phyloP scores from a whole-genome alignment of 192 early-diverging fungal species.

The Spizellomyces sp. region DNA sequence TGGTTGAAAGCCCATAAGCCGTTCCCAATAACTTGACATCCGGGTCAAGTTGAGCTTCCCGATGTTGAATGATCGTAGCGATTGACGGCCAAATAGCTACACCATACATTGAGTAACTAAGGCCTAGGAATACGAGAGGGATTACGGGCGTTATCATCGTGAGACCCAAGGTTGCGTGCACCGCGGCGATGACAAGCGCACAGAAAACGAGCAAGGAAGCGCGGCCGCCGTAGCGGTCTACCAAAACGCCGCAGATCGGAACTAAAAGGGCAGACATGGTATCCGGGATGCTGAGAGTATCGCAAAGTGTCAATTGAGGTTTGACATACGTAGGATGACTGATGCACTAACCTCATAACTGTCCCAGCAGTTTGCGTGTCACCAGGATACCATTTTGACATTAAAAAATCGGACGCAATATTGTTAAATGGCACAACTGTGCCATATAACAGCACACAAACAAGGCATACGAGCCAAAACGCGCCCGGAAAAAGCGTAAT shows the following conservation, averaged over 20 bases:
- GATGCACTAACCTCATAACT: conserved; percentile 47
- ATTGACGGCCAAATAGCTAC: conserved; percentile 66
- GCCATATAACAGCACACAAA: conserved; percentile 60
- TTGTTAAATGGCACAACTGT: conserved; percentile 59
- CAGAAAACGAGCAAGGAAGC: conserved; percentile 55
- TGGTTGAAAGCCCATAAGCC: conserved; percentile 52
- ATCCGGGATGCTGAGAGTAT: conserved; percentile 56
- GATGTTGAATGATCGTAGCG: conserved; percentile 58
- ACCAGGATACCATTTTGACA: conserved; percentile 58
- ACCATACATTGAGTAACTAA: conserved; percentile 64
- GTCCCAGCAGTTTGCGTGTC: conserved; percentile 54
- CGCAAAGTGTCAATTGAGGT: background rate
- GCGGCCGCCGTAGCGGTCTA: conserved; percentile 58
- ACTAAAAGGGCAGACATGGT: conserved; percentile 62
- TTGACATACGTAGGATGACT: background rate
- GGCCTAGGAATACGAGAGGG: conserved; percentile 57
- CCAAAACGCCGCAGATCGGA: conserved; percentile 58
- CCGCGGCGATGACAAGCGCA: conserved; percentile 52
- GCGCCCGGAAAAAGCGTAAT: conserved; percentile 41
- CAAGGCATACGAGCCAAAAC: conserved; percentile 57
- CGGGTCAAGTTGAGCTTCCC: conserved; percentile 34
- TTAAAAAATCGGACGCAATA: conserved; percentile 57
- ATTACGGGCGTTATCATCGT: conserved; percentile 52
- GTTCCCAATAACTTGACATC: conserved; percentile 45
- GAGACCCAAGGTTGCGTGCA: conserved; percentile 59